Evolutionary conservation across 2,329 filamentous ascomycete genomes (phyloP), one percentile per base, ranked within the genome.

Genomic region (Lasiodiplodia citricola): DNA sequence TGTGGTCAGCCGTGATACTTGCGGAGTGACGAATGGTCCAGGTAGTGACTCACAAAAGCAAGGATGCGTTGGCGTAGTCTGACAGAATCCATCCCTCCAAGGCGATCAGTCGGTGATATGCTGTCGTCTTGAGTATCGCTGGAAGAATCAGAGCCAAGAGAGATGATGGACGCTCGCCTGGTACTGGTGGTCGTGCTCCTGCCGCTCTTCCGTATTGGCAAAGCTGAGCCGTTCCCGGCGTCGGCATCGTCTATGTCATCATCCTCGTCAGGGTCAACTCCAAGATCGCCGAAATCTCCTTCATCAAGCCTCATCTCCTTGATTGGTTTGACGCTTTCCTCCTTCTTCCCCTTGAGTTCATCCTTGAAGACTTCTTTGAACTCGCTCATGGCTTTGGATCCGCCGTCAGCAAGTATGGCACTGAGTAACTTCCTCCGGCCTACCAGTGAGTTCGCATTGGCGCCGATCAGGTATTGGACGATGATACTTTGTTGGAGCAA

Each of bases 301-400:
- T 66, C 66, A 8, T 66, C 35, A 18, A 44, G 38, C 35, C 31
- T 55, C 16, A 38, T n/a, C 21, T 69, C 71, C 69, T 56, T 47
- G 70, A 51, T 47, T 13, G 63, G 41, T 6, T 63, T 55, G 21
- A 21, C 47, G 7, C 18, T 37, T 16, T 78, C 74, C 65, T 80
- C 80, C 56, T 73, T 82, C 70, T 80, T 83, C 60, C 73, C 82
- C 69, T 80, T 84, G 2, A 86, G 87, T 78, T 94, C 92, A 65
- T 87, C 87, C 25, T 85, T 83, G 80, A 92, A 95, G 4, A 94
- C 81, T 74, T 92, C 89, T 2, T 83, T 83, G 73, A 89, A 93
- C 8, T 87, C 82, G 1, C 82, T 85, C 51, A 85, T 77, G 4
- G 78, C 78, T 18, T 87, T 79, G n/a, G 82, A 76, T 35, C 81